Conservation (phyloP, 2,329 filamentous ascomycete genomes). For the Didymella segeticola region DNA sequence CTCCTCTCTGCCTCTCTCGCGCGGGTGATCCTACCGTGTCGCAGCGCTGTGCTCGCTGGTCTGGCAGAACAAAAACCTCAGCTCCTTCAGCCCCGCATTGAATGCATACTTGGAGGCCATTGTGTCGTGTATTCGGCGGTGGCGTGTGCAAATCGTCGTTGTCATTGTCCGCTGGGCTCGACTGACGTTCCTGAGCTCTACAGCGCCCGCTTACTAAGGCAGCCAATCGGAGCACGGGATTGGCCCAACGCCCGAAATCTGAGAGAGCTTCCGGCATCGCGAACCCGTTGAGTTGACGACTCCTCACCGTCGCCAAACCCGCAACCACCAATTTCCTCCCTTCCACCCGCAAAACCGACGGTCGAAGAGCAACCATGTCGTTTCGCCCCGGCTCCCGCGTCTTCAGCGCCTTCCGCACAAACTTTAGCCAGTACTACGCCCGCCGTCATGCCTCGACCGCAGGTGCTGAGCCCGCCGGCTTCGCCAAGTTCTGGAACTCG, state of each 20-base stretch:
- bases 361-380: conserved; percentile 54
- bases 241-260: conserved; percentile 34
- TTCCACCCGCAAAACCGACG: conserved; percentile 12
- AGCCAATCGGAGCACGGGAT: conserved; percentile 30
- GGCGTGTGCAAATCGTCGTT: conserved; percentile 22
- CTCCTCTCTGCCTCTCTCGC: background rate
- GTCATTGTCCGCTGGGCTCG: conserved; percentile 11
- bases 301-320: conserved; percentile 4
- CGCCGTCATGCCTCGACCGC: conserved; percentile 75
- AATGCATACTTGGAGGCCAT: conserved; percentile 97
- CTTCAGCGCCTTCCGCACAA: conserved; percentile 60
- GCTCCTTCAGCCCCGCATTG: conserved; percentile 85
- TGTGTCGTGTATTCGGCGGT: conserved; percentile 31
- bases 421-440: conserved; percentile 61
- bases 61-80: conserved; percentile 97
- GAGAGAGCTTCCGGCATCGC: conserved; percentile 21
- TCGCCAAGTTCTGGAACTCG: conserved; percentile 72
- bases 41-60: conserved; percentile 88
- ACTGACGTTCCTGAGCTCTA: conserved; percentile 26
- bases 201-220: conserved; percentile 10
- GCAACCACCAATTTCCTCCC: conserved; percentile 12
- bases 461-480: conserved; percentile 55
- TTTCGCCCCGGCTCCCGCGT: conserved; percentile 65
- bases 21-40: conserved; percentile 69
- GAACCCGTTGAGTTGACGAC: background rate